These are phyloP conservation scores for Fagopyrum homotropicum DNA, from an alignment of 148 eudicot genomes.

Conservation along the genomic window DNA sequence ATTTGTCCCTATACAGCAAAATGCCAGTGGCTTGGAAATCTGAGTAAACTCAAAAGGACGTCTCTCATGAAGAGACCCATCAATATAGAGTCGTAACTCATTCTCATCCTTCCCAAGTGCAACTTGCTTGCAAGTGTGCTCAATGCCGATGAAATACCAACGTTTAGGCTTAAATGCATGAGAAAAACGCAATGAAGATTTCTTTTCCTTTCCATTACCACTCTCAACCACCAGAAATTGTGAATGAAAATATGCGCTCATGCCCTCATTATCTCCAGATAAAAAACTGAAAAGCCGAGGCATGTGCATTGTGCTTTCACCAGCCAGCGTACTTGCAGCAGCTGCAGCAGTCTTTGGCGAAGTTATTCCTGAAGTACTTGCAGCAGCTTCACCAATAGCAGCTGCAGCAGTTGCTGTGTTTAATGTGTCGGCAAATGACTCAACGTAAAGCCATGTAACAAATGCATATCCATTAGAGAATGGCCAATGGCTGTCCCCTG, in stretches of 20 bases:
- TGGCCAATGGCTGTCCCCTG: constrained; percentile 98
- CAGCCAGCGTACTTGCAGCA: constrained; percentile 98
- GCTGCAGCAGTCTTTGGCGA: constrained; percentile 98
- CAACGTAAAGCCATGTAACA: constrained; percentile 96
- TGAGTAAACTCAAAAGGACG: constrained; percentile 88
- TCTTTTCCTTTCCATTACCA: constrained; percentile 88
- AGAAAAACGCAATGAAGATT: constrained; percentile 89
- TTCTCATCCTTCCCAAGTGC: constrained; percentile 92
- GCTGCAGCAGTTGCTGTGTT: constrained; percentile 98
- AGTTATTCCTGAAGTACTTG: constrained; percentile 88
- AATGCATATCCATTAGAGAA: constrained; percentile 89
- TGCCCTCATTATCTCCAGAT: constrained; percentile 92
- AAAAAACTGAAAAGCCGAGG: constrained; percentile 94
- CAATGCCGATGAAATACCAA: constrained; percentile 96
- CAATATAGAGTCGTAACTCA: constrained; percentile 84
- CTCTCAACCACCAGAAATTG: constrained; percentile 97
- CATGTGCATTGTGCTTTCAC: constrained; percentile 97
- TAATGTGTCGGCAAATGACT: constrained; percentile 90
- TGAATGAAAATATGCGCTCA: constrained; percentile 98
- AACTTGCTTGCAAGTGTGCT: constrained; percentile 88
- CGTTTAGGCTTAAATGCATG: constrained; percentile 98
- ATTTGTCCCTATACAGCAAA: constrained; percentile 96
- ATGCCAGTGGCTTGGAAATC: constrained; percentile 92
- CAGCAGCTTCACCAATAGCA: constrained; percentile 98
- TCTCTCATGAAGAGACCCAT: constrained; percentile 86